These are phyloP conservation scores for Nissolia schottii DNA, from an alignment of 306 rosid species.

Conservation along the genomic window DNA sequence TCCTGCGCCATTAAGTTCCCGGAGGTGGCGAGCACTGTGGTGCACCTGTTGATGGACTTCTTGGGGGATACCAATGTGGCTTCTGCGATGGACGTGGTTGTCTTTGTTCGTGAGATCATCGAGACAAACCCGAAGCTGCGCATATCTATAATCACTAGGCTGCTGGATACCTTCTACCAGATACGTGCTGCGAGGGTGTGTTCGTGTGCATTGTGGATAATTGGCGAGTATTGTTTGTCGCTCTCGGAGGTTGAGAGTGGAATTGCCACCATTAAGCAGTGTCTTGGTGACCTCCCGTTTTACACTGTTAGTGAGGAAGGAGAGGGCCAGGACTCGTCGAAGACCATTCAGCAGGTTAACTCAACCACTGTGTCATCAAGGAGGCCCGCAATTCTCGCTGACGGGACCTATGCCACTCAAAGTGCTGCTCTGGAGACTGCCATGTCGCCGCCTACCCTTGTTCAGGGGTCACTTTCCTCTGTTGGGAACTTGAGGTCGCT, in stretches of 20 bases:
- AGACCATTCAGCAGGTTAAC: conserved; percentile 50
- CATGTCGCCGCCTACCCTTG: conserved; percentile 77
- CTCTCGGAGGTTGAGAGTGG: conserved; percentile 93
- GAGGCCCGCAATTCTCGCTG: conserved; percentile 93
- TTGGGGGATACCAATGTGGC: conserved; percentile 88
- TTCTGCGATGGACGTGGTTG: conserved; percentile 90
- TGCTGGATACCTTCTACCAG: conserved; percentile 91
- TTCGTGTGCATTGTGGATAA: conserved; percentile 93
- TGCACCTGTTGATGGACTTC: conserved; percentile 96
- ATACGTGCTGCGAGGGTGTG: conserved; percentile 92
- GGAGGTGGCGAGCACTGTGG: conserved; percentile 93
- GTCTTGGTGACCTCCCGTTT: conserved; percentile 95
- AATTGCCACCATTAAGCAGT: conserved; percentile 67
- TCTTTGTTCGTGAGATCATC: conserved; percentile 90
- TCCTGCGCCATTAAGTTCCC: conserved; percentile 97
- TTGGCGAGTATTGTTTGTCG: conserved; percentile 87
- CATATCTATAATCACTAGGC: conserved; percentile 78
- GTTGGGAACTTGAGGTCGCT: conserved; percentile 84
- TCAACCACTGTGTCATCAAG: conserved; percentile 77
- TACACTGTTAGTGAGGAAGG: conserved; percentile 74
- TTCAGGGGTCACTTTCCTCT: conserved; percentile 74
- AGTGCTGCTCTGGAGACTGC: conserved; percentile 96
- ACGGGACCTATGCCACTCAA: conserved; percentile 99
- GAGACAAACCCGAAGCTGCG: conserved; percentile 93
- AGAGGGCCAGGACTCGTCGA: conserved; percentile 61